phyloP scores from a whole-genome alignment of 2,329 filamentous ascomycete species.

The Plectosphaerella cucumerina region DNA sequence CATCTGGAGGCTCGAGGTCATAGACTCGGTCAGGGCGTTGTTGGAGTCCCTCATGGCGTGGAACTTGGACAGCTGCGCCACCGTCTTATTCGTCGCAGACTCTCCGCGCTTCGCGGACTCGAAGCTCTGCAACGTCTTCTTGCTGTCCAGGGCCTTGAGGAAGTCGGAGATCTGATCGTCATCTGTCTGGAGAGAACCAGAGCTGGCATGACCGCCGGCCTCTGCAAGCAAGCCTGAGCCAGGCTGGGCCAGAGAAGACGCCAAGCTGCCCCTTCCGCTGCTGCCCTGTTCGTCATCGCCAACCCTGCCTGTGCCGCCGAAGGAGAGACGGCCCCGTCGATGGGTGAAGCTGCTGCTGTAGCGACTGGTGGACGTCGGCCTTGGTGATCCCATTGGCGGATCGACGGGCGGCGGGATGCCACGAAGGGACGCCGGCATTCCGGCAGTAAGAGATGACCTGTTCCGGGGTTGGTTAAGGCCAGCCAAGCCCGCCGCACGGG shows the following conservation, averaged over 20 bases:
- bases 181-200: slow-evolving; percentile 67
- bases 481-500: slow-evolving; percentile 42
- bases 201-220: slow-evolving; percentile 59
- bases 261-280: slow-evolving; percentile 74
- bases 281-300: slow-evolving; percentile 70
- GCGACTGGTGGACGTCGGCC: slow-evolving; percentile 70
- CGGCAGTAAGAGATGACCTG: slow-evolving; percentile 67
- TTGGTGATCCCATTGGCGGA: slow-evolving; percentile 71
- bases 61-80: slow-evolving; percentile 78
- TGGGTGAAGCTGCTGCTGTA: slow-evolving; percentile 96
- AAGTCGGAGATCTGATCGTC: slow-evolving; percentile 95
- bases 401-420: slow-evolving; percentile 60
- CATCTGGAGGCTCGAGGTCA: slow-evolving; percentile 83
- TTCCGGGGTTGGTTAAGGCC: slow-evolving; percentile 58
- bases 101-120: slow-evolving; percentile 64
- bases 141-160: slow-evolving; percentile 79
- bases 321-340: slow-evolving; percentile 72
- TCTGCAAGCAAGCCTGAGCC: slow-evolving; percentile 78
- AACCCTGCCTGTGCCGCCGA: slow-evolving; percentile 64
- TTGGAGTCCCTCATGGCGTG: slow-evolving; percentile 88
- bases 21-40: slow-evolving; percentile 83
- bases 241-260: slow-evolving; percentile 66
- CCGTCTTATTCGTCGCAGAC: slow-evolving; percentile 68
- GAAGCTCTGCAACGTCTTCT: slow-evolving; percentile 81
- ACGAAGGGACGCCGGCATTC: slow-evolving; percentile 70